These are phyloP conservation scores for Xylaria sp. DNA, from an alignment of 2,329 filamentous ascomycete genomes.

Conservation along the genomic window DNA sequence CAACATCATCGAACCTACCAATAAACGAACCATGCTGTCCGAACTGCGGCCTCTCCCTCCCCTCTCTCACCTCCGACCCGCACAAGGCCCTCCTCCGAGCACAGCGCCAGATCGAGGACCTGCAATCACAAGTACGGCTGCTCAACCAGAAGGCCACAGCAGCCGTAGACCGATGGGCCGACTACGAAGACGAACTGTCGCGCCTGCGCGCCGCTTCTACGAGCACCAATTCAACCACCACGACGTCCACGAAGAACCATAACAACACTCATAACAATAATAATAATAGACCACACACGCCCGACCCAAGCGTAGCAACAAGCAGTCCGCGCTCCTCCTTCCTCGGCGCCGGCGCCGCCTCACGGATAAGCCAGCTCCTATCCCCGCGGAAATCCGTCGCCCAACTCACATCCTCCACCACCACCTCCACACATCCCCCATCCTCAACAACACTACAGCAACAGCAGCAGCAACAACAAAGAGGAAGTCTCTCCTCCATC, in stretches of 20 bases:
- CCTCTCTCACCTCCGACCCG: constrained; percentile 50
- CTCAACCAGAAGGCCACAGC: constrained; percentile 78
- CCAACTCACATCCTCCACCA: constrained; percentile 29
- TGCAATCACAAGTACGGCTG: constrained; percentile 76
- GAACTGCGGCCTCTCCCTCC: constrained; percentile 60
- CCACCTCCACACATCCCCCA: constrained; percentile 49
- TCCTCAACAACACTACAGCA: not conserved
- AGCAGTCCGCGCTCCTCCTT: constrained; percentile 46
- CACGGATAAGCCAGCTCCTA: constrained; percentile 49
- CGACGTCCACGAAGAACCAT: constrained; percentile 18
- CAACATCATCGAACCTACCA: constrained; percentile 41
- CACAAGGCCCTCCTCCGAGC: constrained; percentile 61
- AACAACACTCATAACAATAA: not conserved
- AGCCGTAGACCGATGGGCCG: constrained; percentile 73
- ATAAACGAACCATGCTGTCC: constrained; percentile 58
- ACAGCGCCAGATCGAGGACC: constrained; percentile 71
- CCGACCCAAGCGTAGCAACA: constrained; percentile 40
- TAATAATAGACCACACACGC: constrained; percentile 32
- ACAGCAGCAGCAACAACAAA: constrained; percentile 22
- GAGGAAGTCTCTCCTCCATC: constrained; percentile 32
- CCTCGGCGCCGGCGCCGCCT: constrained; percentile 49
- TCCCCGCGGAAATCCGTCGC: constrained; percentile 47
- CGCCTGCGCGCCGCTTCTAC: constrained; percentile 61
- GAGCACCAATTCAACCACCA: constrained; percentile 42
- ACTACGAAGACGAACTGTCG: constrained; percentile 83